Evolutionary conservation across 164 flowering plant species (phyloP).

Genomic region (Sextonia rubra): DNA sequence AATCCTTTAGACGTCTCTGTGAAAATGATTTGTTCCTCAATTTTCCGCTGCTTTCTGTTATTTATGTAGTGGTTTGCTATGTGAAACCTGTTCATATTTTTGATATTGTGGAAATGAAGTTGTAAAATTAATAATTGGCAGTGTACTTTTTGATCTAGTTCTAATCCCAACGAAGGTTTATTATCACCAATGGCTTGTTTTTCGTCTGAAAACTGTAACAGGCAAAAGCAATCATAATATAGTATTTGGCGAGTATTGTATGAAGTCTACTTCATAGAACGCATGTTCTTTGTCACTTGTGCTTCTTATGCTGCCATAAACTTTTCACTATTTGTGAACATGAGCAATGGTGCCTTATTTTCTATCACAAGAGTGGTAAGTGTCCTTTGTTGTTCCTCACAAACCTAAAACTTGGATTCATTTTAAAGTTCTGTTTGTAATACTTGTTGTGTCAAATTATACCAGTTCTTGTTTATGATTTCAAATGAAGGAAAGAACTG

Average conservation of each 20-base stretch:
- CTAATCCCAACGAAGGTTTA: not conserved
- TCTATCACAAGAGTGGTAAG: no score
- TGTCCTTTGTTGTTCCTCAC: not conserved
- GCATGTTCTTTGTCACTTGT: not conserved
- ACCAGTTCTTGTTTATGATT: no score
- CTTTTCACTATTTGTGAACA: not conserved
- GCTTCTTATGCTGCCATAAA: not conserved
- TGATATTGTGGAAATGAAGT: no score
- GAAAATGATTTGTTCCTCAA: not conserved
- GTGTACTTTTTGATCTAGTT: no score
- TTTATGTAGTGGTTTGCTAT: not conserved
- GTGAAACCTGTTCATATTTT: not conserved
- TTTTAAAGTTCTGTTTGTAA: not conserved
- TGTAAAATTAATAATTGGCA: no score
- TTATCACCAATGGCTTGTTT: not conserved
- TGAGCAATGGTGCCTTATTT: not conserved
- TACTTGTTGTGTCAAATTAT: no score
- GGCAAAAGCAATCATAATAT: not conserved
- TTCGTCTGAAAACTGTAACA: not conserved
- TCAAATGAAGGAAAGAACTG: no score
- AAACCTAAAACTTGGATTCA: conserved; percentile 2
- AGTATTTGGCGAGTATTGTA: not conserved
- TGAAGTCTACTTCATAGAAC: not conserved
- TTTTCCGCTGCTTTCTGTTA: not conserved
- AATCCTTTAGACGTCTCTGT: not conserved